A percentile compares a stretch with the other conserved stretches of the same genome.
phyloP scores from a whole-genome alignment of 768 basidiomycete genomes.

The Cytidiella melzeri region DNA sequence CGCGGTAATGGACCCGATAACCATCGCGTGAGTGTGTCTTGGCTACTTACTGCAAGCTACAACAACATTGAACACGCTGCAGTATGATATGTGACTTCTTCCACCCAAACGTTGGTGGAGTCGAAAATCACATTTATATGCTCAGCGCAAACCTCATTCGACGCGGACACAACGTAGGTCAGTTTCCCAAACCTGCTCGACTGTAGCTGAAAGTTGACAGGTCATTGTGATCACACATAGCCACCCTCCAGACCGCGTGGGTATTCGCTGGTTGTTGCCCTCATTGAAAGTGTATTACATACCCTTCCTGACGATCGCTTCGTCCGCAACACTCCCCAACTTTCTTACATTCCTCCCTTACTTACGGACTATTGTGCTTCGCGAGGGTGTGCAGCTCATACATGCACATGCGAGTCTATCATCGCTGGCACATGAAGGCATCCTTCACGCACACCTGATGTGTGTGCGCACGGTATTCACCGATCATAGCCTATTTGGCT shows the following conservation, averaged over 20 bases:
- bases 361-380: slow-evolving; percentile 78
- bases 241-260: slow-evolving; percentile 79
- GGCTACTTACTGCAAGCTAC: neutral
- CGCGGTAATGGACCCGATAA: slow-evolving; percentile 1
- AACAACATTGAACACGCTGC: neutral
- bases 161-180: slow-evolving; percentile 75
- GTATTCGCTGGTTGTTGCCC: slow-evolving; percentile 84
- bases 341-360: slow-evolving; percentile 92
- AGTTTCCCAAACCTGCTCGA: neutral
- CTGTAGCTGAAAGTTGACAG: slow-evolving; percentile 30
- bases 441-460: slow-evolving; percentile 83
- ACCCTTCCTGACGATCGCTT: slow-evolving; percentile 82
- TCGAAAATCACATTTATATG: slow-evolving; percentile 96
- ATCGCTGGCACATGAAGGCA: slow-evolving; percentile 86
- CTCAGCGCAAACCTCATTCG: slow-evolving; percentile 76
- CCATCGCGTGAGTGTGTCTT: slow-evolving; percentile 7
- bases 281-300: slow-evolving; percentile 92
- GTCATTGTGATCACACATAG: slow-evolving; percentile 95
- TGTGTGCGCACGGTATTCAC: slow-evolving; percentile 91
- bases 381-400: slow-evolving; percentile 81
- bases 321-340: slow-evolving; percentile 90
- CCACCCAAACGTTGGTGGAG: slow-evolving; percentile 88
- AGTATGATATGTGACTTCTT: slow-evolving; percentile 99
- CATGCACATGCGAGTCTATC: slow-evolving; percentile 93
- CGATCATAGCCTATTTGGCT: slow-evolving; percentile 94